phyloP scores from a whole-genome alignment of 441 rosid genomes.

The Adansonia grandidieri region DNA sequence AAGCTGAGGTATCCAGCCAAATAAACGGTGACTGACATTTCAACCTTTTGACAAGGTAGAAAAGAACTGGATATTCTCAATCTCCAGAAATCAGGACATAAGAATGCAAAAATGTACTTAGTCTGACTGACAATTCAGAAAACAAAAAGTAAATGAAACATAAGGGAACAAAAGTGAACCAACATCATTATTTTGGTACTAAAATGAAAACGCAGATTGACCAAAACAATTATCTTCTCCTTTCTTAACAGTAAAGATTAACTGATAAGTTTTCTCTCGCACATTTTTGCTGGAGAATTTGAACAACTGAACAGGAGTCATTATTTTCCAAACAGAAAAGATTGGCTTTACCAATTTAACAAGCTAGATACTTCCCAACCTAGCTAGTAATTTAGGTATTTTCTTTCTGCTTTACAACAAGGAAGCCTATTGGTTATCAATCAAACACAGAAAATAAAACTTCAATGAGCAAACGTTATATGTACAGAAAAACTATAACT shows the following conservation, averaged over 20 bases:
- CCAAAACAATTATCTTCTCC: neutral
- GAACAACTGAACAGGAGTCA: neutral
- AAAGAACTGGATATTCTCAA: neutral
- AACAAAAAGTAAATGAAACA: neutral
- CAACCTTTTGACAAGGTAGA: neutral
- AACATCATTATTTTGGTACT: neutral
- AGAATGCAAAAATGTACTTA: neutral
- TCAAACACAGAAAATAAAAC: slow-evolving; percentile 10
- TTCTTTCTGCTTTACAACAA: neutral
- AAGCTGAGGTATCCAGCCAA: neutral
- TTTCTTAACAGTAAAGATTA: neutral
- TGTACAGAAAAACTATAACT: neutral
- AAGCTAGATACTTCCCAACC: neutral
- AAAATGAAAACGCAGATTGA: neutral
- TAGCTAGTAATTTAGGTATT: neutral
- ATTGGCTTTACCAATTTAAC: neutral
- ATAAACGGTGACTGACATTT: neutral
- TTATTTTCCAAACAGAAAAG: neutral
- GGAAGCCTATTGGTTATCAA: neutral
- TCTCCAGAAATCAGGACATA: neutral
- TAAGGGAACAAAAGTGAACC: neutral
- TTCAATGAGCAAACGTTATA: neutral
- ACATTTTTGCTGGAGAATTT: neutral
- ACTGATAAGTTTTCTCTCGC: neutral
- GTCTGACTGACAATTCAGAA: neutral